Evolutionary conservation across 257 asterid genomes (phyloP).

Genomic region (Cinchona pubescens): DNA sequence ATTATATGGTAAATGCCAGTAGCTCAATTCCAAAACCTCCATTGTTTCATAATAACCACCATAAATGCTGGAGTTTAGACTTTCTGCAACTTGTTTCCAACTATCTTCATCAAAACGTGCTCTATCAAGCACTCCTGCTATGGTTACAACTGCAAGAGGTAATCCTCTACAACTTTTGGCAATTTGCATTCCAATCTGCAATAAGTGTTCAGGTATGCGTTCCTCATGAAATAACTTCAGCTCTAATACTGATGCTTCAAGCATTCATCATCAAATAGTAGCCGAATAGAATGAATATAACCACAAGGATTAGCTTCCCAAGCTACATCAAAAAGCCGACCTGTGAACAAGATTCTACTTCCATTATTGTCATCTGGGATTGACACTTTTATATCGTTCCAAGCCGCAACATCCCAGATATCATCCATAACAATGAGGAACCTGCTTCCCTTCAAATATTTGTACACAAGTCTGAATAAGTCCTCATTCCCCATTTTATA

Average conservation of each 20-base stretch:
- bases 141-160: neutral
- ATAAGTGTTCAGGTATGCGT: too few relatives aligned
- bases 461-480: neutral
- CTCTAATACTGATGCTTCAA: neutral
- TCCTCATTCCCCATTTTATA: conserved; percentile 12
- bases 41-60: too few relatives aligned
- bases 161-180: neutral
- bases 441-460: neutral
- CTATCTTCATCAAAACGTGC: neutral
- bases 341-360: neutral
- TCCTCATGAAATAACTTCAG: neutral
- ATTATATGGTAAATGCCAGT: neutral
- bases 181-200: neutral
- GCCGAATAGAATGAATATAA: neutral
- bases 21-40: too few relatives aligned
- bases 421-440: neutral
- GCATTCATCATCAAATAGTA: neutral
- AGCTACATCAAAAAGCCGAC: too few relatives aligned
- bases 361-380: neutral
- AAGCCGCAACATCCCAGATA: neutral
- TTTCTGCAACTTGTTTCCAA: neutral
- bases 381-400: neutral
- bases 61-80: neutral
- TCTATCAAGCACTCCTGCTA: neutral
- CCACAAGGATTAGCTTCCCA: neutral